Evolutionary conservation across 2,329 filamentous ascomycete genomes (phyloP).

Genomic region (Ophiosphaerella korrae): DNA sequence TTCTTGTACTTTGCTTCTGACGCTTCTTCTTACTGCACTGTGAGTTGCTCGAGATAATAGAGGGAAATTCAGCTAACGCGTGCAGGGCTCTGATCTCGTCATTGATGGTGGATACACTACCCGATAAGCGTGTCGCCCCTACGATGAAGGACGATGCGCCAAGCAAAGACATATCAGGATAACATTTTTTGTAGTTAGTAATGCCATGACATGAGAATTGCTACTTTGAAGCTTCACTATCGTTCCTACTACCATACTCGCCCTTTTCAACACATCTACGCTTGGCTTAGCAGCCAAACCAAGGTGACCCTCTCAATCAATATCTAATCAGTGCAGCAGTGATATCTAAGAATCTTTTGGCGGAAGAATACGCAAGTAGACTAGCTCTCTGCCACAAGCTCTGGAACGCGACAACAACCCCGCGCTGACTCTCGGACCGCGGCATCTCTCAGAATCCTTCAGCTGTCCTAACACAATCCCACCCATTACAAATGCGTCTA

Average conservation of each 20-base stretch:
- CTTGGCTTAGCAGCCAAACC: too few species aligned
- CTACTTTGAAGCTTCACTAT: not conserved
- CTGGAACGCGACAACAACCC: not conserved
- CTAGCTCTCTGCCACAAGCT: not conserved
- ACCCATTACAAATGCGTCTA: constrained; percentile 1
- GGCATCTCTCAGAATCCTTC: constrained; percentile 10
- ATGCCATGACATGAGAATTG: constrained; percentile 23
- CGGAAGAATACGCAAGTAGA: too few species aligned
- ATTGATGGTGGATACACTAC: constrained; percentile 75
- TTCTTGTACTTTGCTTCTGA: constrained; percentile 83
- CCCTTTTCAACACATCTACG: too few species aligned
- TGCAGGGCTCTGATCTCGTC: constrained; percentile 65
- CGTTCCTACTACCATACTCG: not conserved
- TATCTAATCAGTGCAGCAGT: too few species aligned
- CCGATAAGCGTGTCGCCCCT: constrained; percentile 38
- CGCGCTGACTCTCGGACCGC: constrained; percentile 18
- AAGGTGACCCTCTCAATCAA: too few species aligned
- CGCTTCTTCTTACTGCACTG: constrained; percentile 82
- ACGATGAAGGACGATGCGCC: constrained; percentile 15
- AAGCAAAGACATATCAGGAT: constrained; percentile 15
- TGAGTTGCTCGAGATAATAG: constrained; percentile 21
- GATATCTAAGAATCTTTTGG: too few species aligned
- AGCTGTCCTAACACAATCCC: not conserved
- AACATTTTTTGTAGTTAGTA: constrained; percentile 20
- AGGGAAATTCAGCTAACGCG: constrained; percentile 27